Evolutionary conservation across 1,284 basidiomycete genomes (phyloP).

Genomic region (Schizophyllum commune): DNA sequence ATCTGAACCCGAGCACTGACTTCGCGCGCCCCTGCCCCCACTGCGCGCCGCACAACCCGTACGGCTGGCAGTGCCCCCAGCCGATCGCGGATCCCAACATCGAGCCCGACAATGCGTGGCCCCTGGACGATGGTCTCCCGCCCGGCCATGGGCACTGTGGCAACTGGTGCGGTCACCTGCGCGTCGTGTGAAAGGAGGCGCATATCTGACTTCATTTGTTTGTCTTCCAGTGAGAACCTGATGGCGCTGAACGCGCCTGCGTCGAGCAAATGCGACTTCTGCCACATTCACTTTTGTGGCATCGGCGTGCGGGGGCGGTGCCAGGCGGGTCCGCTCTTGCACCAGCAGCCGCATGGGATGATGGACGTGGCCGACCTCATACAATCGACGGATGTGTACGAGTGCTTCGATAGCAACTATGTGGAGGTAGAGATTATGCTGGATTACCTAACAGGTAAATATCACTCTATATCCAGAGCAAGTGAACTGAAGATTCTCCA

Average conservation of each 20-base stretch:
- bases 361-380: conserved; percentile 61
- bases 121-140: conserved; percentile 60
- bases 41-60: conserved; percentile 55
- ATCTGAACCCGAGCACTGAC: conserved; percentile 50
- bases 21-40: conserved; percentile 70
- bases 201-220: conserved; percentile 1
- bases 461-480: too few species aligned
- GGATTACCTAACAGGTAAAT: conserved; percentile 48
- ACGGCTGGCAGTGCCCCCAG: conserved; percentile 64
- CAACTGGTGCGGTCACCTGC: conserved; percentile 48
- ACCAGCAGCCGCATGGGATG: conserved; percentile 64
- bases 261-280: conserved; percentile 74
- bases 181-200: background rate
- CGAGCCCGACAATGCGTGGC: conserved; percentile 64
- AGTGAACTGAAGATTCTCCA: too few species aligned
- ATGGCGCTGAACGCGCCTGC: conserved; percentile 60
- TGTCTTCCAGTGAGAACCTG: conserved; percentile 56
- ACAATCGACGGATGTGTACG: conserved; percentile 65
- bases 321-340: conserved; percentile 42
- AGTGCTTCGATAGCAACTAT: conserved; percentile 65
- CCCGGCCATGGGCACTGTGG: conserved; percentile 71
- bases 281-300: conserved; percentile 70
- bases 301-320: conserved; percentile 66
- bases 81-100: conserved; percentile 61
- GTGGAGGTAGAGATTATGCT: conserved; percentile 75